phyloP scores from a whole-genome alignment of 768 basidiomycete species.

The Floccularia luteovirens region DNA sequence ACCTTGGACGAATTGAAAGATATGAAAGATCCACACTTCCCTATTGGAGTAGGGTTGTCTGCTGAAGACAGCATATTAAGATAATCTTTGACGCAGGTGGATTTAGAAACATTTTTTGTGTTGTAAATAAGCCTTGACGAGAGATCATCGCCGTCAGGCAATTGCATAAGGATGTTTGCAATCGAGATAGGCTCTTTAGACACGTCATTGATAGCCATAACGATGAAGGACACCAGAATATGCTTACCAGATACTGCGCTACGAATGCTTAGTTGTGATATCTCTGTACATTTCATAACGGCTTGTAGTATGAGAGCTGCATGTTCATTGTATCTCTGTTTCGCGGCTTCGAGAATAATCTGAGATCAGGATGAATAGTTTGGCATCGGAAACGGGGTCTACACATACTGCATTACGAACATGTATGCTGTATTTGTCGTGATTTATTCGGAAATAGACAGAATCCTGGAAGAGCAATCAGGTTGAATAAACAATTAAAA shows the following conservation, averaged over 20 bases:
- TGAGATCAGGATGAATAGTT: conserved; percentile 21
- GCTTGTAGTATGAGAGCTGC: conserved; percentile 69
- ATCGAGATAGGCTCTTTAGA: conserved; percentile 61
- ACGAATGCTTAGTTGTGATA: conserved; percentile 47
- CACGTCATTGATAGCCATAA: conserved; percentile 1
- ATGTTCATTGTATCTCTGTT: conserved; percentile 73
- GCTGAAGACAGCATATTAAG: conserved; percentile 72
- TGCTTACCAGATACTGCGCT: conserved; percentile 59
- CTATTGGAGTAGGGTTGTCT: conserved; percentile 75
- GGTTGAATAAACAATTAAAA: conserved; percentile 8
- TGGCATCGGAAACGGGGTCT: background rate
- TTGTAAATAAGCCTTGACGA: conserved; percentile 51
- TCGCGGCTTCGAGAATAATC: conserved; percentile 72
- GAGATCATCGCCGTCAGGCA: conserved; percentile 59
- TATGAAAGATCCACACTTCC: conserved; percentile 63
- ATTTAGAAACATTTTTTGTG: conserved; percentile 47
- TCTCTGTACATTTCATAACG: conserved; percentile 61
- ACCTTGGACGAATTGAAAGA: conserved; percentile 66
- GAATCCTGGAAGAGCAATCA: conserved; percentile 37
- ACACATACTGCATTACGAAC: conserved; percentile 74
- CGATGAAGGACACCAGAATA: background rate
- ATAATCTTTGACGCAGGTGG: conserved; percentile 69
- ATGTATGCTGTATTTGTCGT: conserved; percentile 79
- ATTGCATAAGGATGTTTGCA: conserved; percentile 52
- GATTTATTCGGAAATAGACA: conserved; percentile 83